These are phyloP conservation scores for Talaromyces atroroseus DNA, from an alignment of 2,329 filamentous ascomycete species.

Conservation along the genomic window DNA sequence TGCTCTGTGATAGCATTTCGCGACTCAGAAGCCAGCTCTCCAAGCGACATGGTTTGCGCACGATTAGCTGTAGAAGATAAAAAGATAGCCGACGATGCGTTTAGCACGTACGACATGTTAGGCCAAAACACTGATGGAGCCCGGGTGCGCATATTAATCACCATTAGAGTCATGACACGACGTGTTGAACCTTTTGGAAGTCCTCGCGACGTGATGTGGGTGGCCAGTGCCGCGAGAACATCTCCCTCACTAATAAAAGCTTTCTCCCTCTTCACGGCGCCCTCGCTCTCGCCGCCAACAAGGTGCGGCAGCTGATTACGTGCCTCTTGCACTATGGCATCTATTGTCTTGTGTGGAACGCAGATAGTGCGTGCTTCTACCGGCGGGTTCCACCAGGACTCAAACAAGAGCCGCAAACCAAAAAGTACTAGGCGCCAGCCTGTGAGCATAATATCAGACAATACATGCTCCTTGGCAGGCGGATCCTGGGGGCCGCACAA, in stretches of 20 bases:
- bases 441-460: neutral
- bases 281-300: neutral
- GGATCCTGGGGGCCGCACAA: neutral
- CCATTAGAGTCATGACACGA: neutral
- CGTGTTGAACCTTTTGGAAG: neutral
- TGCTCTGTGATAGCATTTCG: neutral
- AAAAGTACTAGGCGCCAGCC: slow-evolving; percentile 1
- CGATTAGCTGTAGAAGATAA: neutral
- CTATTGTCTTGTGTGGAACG: neutral
- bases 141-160: neutral
- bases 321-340: neutral
- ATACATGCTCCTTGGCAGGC: neutral
- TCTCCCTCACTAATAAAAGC: slow-evolving; percentile 3
- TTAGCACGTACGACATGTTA: neutral
- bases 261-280: neutral
- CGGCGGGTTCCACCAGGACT: neutral
- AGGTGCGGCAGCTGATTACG: neutral
- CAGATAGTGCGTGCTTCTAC: neutral
- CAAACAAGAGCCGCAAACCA: neutral
- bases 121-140: neutral
- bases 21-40: neutral
- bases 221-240: neutral
- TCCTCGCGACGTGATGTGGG: neutral
- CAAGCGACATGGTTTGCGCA: neutral
- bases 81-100: neutral